phyloP scores from a whole-genome alignment of 108 stramenopile species.

The Cyclotella kingstonii region DNA sequence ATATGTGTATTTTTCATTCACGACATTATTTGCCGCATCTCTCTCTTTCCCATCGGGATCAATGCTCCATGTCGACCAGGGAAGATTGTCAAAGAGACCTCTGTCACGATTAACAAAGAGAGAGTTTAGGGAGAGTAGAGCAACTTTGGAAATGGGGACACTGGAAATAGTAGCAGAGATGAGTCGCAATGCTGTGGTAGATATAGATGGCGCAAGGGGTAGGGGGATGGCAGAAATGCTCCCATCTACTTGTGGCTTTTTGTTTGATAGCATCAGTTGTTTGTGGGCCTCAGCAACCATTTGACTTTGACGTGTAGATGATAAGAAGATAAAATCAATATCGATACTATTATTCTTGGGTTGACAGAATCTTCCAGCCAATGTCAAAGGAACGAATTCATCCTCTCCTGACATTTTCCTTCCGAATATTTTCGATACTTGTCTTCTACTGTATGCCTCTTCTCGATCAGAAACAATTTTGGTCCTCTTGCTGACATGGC shows the following conservation, averaged over 20 bases:
- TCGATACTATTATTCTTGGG: background rate
- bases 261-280: background rate
- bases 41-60: constrained; percentile 63
- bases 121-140: constrained; percentile 53
- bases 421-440: constrained; percentile 13
- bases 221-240: constrained; percentile 14
- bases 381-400: constrained; percentile 6
- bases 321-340: constrained; percentile 9
- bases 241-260: background rate
- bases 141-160: constrained; percentile 52
- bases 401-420: background rate
- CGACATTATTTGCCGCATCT: constrained; percentile 71
- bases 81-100: constrained; percentile 75
- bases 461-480: background rate
- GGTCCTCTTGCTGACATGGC: too few relatives aligned
- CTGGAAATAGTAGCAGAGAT: constrained; percentile 44
- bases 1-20: constrained; percentile 54
- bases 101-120: constrained; percentile 69
- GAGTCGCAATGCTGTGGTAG: constrained; percentile 32
- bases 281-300: constrained; percentile 1
- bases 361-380: constrained; percentile 12
- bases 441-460: background rate
- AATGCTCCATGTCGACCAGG: constrained; percentile 71
- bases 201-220: constrained; percentile 25
- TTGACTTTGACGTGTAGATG: background rate